A percentile compares a stretch with the other conserved stretches of the same genome.
Conservation (phyloP, 352 stramenopile species). For the Phytophthora sp. region DNA sequence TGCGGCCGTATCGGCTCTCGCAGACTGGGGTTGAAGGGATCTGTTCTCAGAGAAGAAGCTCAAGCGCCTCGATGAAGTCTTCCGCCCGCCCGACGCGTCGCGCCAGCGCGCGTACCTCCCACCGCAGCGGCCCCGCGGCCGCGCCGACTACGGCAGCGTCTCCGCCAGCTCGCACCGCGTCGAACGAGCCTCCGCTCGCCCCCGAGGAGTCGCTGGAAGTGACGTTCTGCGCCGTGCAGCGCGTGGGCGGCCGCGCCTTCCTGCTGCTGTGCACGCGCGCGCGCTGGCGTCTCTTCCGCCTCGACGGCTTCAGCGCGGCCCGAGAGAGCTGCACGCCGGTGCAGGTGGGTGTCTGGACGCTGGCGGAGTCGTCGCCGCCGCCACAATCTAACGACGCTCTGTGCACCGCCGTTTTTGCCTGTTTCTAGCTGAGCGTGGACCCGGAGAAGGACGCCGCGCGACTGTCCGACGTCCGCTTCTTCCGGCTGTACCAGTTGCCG, state of each 20-base stretch:
- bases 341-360: slow-evolving; percentile 41
- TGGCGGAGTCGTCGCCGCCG: neutral
- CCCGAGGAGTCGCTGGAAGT: slow-evolving; percentile 43
- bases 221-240: slow-evolving; percentile 71
- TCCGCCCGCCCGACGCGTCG: slow-evolving; percentile 24
- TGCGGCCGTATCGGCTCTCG: too few relatives aligned
- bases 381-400: slow-evolving; percentile 8
- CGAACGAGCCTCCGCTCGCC: slow-evolving; percentile 10
- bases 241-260: slow-evolving; percentile 53
- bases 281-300: slow-evolving; percentile 62
- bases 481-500: slow-evolving; percentile 58
- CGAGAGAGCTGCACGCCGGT: slow-evolving; percentile 54
- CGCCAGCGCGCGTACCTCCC: slow-evolving; percentile 30
- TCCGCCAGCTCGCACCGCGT: slow-evolving; percentile 2
- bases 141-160: neutral
- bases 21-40: neutral
- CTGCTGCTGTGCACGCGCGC: slow-evolving; percentile 63
- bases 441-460: slow-evolving; percentile 42
- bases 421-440: slow-evolving; percentile 54
- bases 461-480: slow-evolving; percentile 60
- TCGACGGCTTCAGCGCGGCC: slow-evolving; percentile 51
- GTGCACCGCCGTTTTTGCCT: slow-evolving; percentile 2
- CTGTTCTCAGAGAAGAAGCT: neutral
- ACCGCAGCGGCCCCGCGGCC: slow-evolving; percentile 5
- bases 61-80: slow-evolving; percentile 25